Evolutionary conservation across 768 basidiomycete genomes (phyloP), one percentile per base, ranked within the genome.

Genomic region (Phanerodontia chrysosporium): DNA sequence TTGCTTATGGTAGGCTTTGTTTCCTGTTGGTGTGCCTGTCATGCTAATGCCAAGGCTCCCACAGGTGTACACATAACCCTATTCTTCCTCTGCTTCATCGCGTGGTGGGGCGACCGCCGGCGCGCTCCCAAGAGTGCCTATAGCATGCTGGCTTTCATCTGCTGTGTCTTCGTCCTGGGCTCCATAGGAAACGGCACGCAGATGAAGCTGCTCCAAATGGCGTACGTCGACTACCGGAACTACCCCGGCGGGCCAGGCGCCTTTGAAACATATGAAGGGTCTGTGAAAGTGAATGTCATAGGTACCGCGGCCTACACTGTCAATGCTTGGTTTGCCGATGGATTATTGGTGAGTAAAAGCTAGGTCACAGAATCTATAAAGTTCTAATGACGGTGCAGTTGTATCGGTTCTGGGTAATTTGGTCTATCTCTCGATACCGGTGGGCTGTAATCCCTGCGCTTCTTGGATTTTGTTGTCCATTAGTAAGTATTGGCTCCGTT

Each of bases 391-490:
- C 18, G 24, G 7, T 24, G 10, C 44, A 70, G 69, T 55, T 70
- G 8, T 68, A 64, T 56, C 66, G 69, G 3, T 56, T 56, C 28
- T 64, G 55, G n/a, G 55, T 66, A 10, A 61, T 70, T n/a, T 66
- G 62, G 58, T 58, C 49, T 54, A 36, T 9, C 7, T 45, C 58
- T 55, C 29, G 51, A 24, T 61, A 46, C 29, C 65, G 25, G 29
- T 72, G 18, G 30, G 59, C 25, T 49, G 24, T 66, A 36, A 64
- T 65, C 14, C 14, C 39, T 25, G 29, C 64, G 7, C 42, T 65
- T 27, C 58, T 53, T 10, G 22, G 21, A 3, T 48, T 48, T 30
- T 64, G 9, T 55, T 45, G 0, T 65, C 65, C 1, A 58, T 62
- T 1, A 61, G 67, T 65, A 36, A 18, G 66, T 49, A 12, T 42